Conservation (phyloP, 1,284 basidiomycete genomes). For the Cryptococcus sp. region DNA sequence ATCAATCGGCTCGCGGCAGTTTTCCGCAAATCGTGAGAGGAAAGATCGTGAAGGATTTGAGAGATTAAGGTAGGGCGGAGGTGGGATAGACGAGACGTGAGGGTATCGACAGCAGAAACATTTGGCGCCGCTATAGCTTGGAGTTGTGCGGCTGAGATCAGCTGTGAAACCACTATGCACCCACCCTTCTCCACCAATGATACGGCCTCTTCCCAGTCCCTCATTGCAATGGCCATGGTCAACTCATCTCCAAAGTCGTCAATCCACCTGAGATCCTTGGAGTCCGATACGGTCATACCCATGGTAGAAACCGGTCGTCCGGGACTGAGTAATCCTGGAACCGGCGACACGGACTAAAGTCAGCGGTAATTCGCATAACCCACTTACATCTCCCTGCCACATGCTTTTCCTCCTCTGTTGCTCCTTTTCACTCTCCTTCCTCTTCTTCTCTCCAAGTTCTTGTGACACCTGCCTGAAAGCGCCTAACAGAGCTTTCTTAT, state of each 20-base stretch:
- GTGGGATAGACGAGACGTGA: constrained; percentile 58
- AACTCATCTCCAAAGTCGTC: constrained; percentile 87
- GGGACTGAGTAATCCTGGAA: constrained; percentile 53
- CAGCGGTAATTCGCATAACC: neutral
- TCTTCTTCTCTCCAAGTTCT: constrained; percentile 76
- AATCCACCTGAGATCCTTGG: constrained; percentile 73
- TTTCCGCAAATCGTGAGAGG: constrained; percentile 72
- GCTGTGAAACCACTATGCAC: constrained; percentile 1
- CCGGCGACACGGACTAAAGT: neutral
- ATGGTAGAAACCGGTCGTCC: constrained; percentile 62
- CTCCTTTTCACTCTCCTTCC: constrained; percentile 87
- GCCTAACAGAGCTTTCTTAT: constrained; percentile 79
- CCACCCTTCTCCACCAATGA: constrained; percentile 75
- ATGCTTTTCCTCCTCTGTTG: constrained; percentile 78
- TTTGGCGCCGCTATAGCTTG: constrained; percentile 54
- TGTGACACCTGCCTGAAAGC: constrained; percentile 90
- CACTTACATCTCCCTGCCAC: constrained; percentile 63
- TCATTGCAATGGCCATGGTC: constrained; percentile 82
- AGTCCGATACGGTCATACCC: constrained; percentile 57
- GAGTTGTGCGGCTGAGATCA: constrained; percentile 58
- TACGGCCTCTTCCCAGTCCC: constrained; percentile 83
- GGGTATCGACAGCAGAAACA: constrained; percentile 24
- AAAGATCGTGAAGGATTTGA: constrained; percentile 69
- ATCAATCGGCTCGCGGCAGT: constrained; percentile 67
- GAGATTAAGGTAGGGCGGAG: constrained; percentile 67